These are phyloP conservation scores for Thielaviopsis populi DNA, from an alignment of 2,329 filamentous ascomycete species.

Conservation along the genomic window DNA sequence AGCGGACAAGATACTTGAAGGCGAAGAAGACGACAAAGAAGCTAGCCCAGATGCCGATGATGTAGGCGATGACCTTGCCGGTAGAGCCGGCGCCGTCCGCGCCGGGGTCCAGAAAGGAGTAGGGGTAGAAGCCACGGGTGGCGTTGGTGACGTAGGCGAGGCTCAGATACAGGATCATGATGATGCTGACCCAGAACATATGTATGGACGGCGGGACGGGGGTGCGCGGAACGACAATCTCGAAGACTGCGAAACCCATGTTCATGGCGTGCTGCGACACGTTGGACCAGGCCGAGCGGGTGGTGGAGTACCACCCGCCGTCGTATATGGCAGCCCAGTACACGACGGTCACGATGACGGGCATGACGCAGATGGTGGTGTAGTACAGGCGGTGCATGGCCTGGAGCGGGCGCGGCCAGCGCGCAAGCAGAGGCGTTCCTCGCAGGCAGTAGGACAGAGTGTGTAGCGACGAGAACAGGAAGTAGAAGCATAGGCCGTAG, in stretches of 20 bases:
- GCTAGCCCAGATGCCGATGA: slow-evolving; percentile 41
- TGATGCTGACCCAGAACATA: slow-evolving; percentile 49
- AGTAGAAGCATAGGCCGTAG: slow-evolving; percentile 74
- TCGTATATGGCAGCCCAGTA: slow-evolving; percentile 51
- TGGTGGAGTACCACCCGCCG: slow-evolving; percentile 33
- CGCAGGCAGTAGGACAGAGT: slow-evolving; percentile 49
- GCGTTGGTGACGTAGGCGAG: slow-evolving; percentile 60
- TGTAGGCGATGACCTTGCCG: slow-evolving; percentile 45
- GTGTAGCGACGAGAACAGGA: slow-evolving; percentile 50
- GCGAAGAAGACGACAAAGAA: slow-evolving; percentile 39
- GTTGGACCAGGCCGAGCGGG: slow-evolving; percentile 48
- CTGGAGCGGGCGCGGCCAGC: slow-evolving; percentile 46
- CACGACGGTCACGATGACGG: slow-evolving; percentile 54
- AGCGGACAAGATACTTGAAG: slow-evolving; percentile 35
- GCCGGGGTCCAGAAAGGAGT: slow-evolving; percentile 56
- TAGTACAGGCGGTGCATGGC: slow-evolving; percentile 50
- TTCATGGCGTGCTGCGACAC: slow-evolving; percentile 65
- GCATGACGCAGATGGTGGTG: slow-evolving; percentile 46
- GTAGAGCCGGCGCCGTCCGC: slow-evolving; percentile 31
- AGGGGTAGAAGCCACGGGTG: slow-evolving; percentile 60
- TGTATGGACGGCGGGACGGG: slow-evolving; percentile 45
- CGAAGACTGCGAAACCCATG: slow-evolving; percentile 56
- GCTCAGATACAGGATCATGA: slow-evolving; percentile 56
- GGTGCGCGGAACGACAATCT: slow-evolving; percentile 55
- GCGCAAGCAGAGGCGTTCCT: slow-evolving; percentile 40